phyloP scores from a whole-genome alignment of 768 basidiomycete genomes.

The Russula foetens region DNA sequence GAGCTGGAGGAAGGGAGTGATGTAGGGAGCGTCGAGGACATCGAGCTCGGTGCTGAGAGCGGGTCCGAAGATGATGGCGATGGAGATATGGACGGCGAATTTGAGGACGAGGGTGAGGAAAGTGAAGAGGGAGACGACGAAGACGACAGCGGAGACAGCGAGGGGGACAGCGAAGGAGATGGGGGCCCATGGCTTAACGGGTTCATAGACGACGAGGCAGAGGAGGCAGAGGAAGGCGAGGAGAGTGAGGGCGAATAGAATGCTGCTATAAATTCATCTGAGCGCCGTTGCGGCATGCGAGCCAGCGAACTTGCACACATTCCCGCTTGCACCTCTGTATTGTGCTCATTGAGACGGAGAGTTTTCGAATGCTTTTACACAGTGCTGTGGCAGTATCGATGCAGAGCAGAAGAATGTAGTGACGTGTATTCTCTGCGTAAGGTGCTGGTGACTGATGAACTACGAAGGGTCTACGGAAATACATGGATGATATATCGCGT shows the following conservation, averaged over 20 bases:
- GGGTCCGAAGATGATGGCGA: constrained; percentile 43
- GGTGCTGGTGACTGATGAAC: neutral
- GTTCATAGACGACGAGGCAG: constrained; percentile 55
- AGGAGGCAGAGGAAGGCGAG: constrained; percentile 43
- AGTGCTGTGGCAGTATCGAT: too few species aligned
- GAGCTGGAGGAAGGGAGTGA: constrained; percentile 59
- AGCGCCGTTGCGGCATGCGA: neutral
- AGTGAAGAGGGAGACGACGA: constrained; percentile 45
- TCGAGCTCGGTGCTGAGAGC: constrained; percentile 62
- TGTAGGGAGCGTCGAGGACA: constrained; percentile 69
- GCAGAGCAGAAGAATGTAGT: too few species aligned
- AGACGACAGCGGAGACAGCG: constrained; percentile 48
- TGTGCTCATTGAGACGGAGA: too few species aligned
- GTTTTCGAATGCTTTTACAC: too few species aligned
- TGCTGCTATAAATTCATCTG: neutral
- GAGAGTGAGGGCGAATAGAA: constrained; percentile 21
- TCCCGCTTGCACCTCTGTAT: too few species aligned
- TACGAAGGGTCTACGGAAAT: neutral
- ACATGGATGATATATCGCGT: neutral
- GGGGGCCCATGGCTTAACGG: constrained; percentile 22
- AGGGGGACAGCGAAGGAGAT: constrained; percentile 39
- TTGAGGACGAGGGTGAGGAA: constrained; percentile 43
- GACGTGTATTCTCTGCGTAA: too few species aligned
- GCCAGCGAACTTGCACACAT: neutral
- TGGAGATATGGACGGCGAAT: constrained; percentile 39